Base-by-base conservation (phyloP, 805 yeast genomes). In the Ogataea philodendri region DNA sequence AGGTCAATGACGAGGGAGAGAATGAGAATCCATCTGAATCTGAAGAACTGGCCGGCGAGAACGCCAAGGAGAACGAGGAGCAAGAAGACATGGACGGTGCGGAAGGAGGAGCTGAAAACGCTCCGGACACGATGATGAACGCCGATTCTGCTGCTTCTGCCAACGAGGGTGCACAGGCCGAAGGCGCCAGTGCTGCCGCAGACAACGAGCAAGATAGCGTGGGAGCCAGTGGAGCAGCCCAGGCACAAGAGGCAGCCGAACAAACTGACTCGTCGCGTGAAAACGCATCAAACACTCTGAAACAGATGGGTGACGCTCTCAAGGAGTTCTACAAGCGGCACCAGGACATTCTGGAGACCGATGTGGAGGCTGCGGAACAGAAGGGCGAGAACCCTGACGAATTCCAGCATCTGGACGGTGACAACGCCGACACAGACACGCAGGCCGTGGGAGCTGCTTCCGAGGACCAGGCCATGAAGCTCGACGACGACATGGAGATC, bases 361-460 rank as follows among this genome's bases (percentile, higher is more conserved):
- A 73, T 33, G 77, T 76, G 25, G 66, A 66, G 18, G 66, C 72
- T 28, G 64, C 56, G 16, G 78, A 79, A 9, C 71, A 74, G 35
- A 78, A 80, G 9, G 79, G 74, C 41, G 81, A 78, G 42, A 72
- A 78, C 32, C 89, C 94, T 0, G 95, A 87, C 53, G 95, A 87
- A 51, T 84, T 87, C 58, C 86, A 85, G 54, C 93, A 85, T 51
- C 67, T 82, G 32, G 86, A 84, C 24, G 89, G 88, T 30, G 89
- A 81, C 29, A 81, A 83, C 42, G 76, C 90, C 3, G 78, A 81
- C 18, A 69, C 66, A 37, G 89, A 85, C 32, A 85, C 95, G 0
- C 97, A 93, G 59, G 98, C 97, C 1, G 64, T 93, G 33, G 97
- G 97, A 15, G 80, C 89, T 27, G 95, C 96, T 5, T 76, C 78